Conservation (phyloP, 495 filamentous ascomycete genomes). For the Daldinia vernicosa region DNA sequence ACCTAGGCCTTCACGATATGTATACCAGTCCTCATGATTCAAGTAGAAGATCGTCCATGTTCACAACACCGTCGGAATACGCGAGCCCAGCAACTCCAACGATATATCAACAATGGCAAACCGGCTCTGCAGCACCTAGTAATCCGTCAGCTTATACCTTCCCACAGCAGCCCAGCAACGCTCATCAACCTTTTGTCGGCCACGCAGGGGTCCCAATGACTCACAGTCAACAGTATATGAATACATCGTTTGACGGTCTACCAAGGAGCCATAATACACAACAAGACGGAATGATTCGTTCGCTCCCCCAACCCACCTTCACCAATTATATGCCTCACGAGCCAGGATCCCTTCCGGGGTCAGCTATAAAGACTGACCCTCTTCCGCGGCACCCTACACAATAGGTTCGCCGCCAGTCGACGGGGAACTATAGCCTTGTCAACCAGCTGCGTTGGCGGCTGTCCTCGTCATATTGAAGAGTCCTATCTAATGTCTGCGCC, state of each 20-base stretch:
- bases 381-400: slow-evolving; percentile 31
- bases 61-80: slow-evolving; percentile 49
- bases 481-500: neutral
- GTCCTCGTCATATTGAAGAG: neutral
- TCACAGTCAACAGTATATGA: slow-evolving; percentile 40
- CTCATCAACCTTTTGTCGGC: slow-evolving; percentile 40
- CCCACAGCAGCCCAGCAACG: slow-evolving; percentile 33
- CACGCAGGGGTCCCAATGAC: slow-evolving; percentile 42
- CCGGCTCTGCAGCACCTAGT: slow-evolving; percentile 40
- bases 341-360: slow-evolving; percentile 12
- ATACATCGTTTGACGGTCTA: slow-evolving; percentile 42
- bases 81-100: slow-evolving; percentile 43
- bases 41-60: slow-evolving; percentile 48
- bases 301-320: slow-evolving; percentile 21
- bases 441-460: slow-evolving; percentile 1
- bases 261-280: slow-evolving; percentile 40
- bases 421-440: slow-evolving; percentile 1
- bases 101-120: slow-evolving; percentile 46
- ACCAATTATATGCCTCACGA: slow-evolving; percentile 33
- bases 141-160: slow-evolving; percentile 47
- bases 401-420: slow-evolving; percentile 2
- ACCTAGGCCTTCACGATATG: slow-evolving; percentile 49
- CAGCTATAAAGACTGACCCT: slow-evolving; percentile 23
- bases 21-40: slow-evolving; percentile 50
- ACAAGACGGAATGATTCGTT: slow-evolving; percentile 39